phyloP scores from a whole-genome alignment of 306 rosid genomes.

The Nissolia schottii region DNA sequence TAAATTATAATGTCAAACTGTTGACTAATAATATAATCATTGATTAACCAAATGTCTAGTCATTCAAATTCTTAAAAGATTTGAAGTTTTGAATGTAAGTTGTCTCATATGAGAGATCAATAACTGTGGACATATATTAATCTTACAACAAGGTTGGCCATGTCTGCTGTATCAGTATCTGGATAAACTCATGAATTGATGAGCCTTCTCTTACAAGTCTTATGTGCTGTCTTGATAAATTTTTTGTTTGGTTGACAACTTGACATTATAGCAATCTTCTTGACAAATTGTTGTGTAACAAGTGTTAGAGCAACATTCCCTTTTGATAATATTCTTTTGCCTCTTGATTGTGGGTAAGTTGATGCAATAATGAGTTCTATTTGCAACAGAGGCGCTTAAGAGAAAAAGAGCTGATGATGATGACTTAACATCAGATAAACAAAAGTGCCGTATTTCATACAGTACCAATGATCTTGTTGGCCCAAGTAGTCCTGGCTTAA shows the following conservation, averaged over 20 bases:
- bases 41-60: neutral
- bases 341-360: neutral
- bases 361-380: conserved; percentile 6
- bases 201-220: neutral
- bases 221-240: neutral
- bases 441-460: conserved; percentile 29
- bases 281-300: neutral
- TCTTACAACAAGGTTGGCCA: neutral
- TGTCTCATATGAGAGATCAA: neutral
- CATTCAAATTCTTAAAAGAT: neutral
- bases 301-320: conserved; percentile 1
- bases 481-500: conserved; percentile 24
- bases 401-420: conserved; percentile 40
- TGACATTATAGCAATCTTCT: neutral
- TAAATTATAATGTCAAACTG: neutral
- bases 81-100: conserved; percentile 2
- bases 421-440: conserved; percentile 24
- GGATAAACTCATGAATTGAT: conserved; percentile 9
- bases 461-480: conserved; percentile 14
- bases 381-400: conserved; percentile 42
- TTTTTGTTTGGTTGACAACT: neutral
- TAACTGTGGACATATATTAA: neutral
- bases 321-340: neutral
- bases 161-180: conserved; percentile 2
- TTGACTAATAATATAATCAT: neutral